phyloP scores from a whole-genome alignment of 2,329 filamentous ascomycete species.

The Diatrype stigma region DNA sequence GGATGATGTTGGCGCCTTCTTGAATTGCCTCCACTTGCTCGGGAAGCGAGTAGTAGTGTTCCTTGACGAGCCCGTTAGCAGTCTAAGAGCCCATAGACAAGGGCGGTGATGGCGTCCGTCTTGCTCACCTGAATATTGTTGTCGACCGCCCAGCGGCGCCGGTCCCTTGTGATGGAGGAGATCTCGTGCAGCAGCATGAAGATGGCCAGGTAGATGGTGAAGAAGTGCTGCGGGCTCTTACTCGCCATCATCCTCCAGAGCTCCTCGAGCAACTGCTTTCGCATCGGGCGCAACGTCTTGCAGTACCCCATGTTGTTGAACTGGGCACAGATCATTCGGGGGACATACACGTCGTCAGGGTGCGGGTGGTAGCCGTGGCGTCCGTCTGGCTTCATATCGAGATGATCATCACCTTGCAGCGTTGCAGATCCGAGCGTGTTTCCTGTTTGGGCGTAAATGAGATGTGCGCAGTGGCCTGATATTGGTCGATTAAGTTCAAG shows the following conservation, averaged over 20 bases:
- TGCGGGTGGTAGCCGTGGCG: conserved; percentile 36
- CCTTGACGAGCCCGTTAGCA: too few relatives aligned
- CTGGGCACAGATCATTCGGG: conserved; percentile 28
- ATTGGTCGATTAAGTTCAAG: background rate
- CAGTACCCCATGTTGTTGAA: conserved; percentile 25
- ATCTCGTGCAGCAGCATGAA: conserved; percentile 34
- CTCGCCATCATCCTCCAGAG: conserved; percentile 25
- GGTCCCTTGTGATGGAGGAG: conserved; percentile 33
- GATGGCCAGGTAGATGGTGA: conserved; percentile 25
- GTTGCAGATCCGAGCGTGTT: conserved; percentile 42
- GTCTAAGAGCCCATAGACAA: too few relatives aligned
- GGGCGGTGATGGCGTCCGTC: too few relatives aligned
- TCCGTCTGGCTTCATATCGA: conserved; percentile 35
- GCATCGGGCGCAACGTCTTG: conserved; percentile 14
- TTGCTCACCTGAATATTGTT: conserved; percentile 26
- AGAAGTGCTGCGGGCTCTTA: conserved; percentile 23
- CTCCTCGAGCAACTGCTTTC: conserved; percentile 21
- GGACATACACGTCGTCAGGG: conserved; percentile 29
- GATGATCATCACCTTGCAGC: conserved; percentile 34
- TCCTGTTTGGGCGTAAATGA: conserved; percentile 25
- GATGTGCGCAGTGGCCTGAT: background rate
- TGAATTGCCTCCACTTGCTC: conserved; percentile 37
- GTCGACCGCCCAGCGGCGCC: conserved; percentile 36
- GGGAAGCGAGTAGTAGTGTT: background rate
- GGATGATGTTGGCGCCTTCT: conserved; percentile 40